phyloP scores from a whole-genome alignment of 257 asterid genomes.

The Schizonepeta tenuifolia region DNA sequence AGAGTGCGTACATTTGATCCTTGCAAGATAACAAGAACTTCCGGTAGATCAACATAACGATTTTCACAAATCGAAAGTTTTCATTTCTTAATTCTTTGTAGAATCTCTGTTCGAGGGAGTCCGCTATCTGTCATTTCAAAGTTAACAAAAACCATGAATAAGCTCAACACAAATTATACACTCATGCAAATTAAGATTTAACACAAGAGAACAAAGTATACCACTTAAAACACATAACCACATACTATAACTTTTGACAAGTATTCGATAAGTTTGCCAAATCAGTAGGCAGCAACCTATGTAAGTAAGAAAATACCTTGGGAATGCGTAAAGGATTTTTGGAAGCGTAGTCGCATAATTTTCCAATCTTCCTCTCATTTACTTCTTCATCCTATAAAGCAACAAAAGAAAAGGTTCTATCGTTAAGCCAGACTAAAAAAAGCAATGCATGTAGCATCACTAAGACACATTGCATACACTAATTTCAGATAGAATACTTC shows the following conservation, averaged over 20 bases:
- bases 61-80: conserved; percentile 70
- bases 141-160: conserved; percentile 26
- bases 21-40: conserved; percentile 83
- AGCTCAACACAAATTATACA: neutral
- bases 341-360: conserved; percentile 90
- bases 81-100: conserved; percentile 88
- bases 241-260: neutral
- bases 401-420: conserved; percentile 25
- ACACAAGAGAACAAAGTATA: conserved; percentile 19
- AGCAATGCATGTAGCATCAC: conserved; percentile 11
- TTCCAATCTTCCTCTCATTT: conserved; percentile 89
- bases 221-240: neutral
- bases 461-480: conserved; percentile 7
- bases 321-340: conserved; percentile 98
- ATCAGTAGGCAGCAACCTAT: conserved; percentile 21
- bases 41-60: conserved; percentile 82
- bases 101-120: conserved; percentile 90
- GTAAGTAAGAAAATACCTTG: conserved; percentile 53
- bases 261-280: neutral
- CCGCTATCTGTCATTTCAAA: conserved; percentile 65
- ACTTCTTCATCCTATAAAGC: conserved; percentile 81
- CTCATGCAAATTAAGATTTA: neutral
- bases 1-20: conserved; percentile 83
- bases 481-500: conserved; percentile 11
- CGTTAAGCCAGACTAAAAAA: conserved; percentile 9